Evolutionary conservation across 306 rosid genomes (phyloP), one percentile per base, ranked within the genome.

Genomic region (Medicago arabica): DNA sequence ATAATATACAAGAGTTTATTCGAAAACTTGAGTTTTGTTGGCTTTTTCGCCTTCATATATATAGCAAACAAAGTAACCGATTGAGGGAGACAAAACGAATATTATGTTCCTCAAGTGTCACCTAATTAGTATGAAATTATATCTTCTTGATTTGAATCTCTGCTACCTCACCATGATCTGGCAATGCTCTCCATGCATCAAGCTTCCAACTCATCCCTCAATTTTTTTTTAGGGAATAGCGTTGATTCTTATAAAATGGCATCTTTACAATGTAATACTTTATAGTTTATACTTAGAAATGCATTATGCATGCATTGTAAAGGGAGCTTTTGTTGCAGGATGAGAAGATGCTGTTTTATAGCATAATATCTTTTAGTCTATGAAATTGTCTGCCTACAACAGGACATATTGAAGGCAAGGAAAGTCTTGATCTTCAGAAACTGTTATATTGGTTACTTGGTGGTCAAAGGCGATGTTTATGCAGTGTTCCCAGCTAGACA

Each of bases 401-500:
- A 76, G 9, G 71, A 76, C 75, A 80, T 58, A 51, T 66, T 36
- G 39, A 75, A 60, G 84, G 16, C 75, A 65, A 44, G 53, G 19
- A 0, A 71, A 77, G 31, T 21, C 78, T 60, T 80, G 75, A 67
- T 34, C 40, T 60, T 60, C 63, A 21, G 16, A 8, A 6, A 59
- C 46, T 75, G 58, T 69, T 60, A 75, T 59, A 21, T 67, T 46
- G 49, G 31, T 67, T 44, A 41, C 47, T 69, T 74, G 81, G 60
- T 16, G 67, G 67, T 61, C 14, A 53, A 60, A 10, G 62, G 67
- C 71, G 17, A 53, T 84, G 85, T 80, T 69, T 54, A 23, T 72
- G 80, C 66, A 76, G 28, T 80, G 80, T 77, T 71, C 58, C 78
- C 75, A 73, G 60, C 80, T 80, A 67, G 71, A 44, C 43, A 28